Evolutionary conservation across 345 rosid species (phyloP), one percentile per base, ranked within the genome.

Genomic region (Abelmoschus esculentus): DNA sequence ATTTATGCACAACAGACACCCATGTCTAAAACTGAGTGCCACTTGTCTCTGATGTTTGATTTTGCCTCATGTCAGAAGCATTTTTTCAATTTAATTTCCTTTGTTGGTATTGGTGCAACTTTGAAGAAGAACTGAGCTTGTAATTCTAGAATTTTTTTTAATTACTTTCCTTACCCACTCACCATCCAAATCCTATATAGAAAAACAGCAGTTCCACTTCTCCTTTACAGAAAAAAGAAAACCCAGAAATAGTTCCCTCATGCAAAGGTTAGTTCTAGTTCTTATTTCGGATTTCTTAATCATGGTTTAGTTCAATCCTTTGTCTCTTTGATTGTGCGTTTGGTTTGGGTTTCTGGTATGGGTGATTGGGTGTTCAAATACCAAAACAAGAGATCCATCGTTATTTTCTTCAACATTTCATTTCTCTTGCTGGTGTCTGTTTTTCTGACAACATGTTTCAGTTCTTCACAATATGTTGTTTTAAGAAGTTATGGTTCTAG

Each of bases 351-450:
- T 77, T 74, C 64, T 50, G 46, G 56, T 15, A 80, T 81, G 84
- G 84, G 72, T 60, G 36, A 57, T 46, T 28, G 56, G 53, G 62
- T 40, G 22, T 65, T 71, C 26, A 61, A 10, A 29, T 42, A 17
- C 22, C 74, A 77, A 56, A 72, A 54, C 12, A 78, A 77, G 54
- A 74, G 72, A 19, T 79, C 56, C 62, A 11, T 70, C 19, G 53
- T 78, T 17, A 57, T 79, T 63, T 77, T 80, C 81, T 73, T 82
- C 73, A 86, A 77, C 71, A 7, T 83, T 81, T 84, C 83, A 10
- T 70, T 84, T 69, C 63, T 85, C 56, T 36, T 75, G 0, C 57
- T 81, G 76, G 79, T 79, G n/a, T 80, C 62, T 69, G 66, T 73
- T 68, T 69, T 80, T 70, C 71, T 83, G 64, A 18, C 64, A 28